phyloP scores from a whole-genome alignment of 371 early-diverging fungal species.

The Lichtheimia ornata region DNA sequence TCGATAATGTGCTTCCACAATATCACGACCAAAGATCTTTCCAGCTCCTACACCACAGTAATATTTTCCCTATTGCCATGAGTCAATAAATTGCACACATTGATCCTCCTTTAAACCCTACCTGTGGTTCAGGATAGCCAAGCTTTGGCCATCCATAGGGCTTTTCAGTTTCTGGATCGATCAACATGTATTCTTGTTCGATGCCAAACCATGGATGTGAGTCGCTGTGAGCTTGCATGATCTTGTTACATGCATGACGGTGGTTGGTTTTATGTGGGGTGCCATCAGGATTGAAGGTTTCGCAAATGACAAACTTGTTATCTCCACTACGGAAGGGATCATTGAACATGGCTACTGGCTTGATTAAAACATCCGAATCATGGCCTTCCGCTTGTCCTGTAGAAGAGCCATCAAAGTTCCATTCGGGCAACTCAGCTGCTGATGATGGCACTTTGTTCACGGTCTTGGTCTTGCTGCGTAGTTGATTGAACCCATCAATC shows the following conservation, averaged over 20 bases:
- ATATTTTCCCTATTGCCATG: slow-evolving; percentile 37
- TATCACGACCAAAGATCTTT: slow-evolving; percentile 55
- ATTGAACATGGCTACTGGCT: slow-evolving; percentile 55
- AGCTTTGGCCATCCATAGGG: slow-evolving; percentile 61
- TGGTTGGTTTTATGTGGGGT: slow-evolving; percentile 60
- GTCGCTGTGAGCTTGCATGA: slow-evolving; percentile 48
- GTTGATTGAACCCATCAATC: slow-evolving; percentile 54
- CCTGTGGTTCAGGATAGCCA: slow-evolving; percentile 64
- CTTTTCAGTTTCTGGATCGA: slow-evolving; percentile 54
- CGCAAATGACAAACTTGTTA: slow-evolving; percentile 61
- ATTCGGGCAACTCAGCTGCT: slow-evolving; percentile 54
- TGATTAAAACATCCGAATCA: slow-evolving; percentile 60
- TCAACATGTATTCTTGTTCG: slow-evolving; percentile 63
- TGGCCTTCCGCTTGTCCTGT: slow-evolving; percentile 64
- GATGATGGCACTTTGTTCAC: slow-evolving; percentile 40
- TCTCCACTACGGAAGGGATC: slow-evolving; percentile 69
- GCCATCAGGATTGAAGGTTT: slow-evolving; percentile 56
- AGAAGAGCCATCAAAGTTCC: slow-evolving; percentile 69
- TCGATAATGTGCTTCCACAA: slow-evolving; percentile 65
- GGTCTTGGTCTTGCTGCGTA: slow-evolving; percentile 55
- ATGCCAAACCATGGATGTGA: slow-evolving; percentile 65
- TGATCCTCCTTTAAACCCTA: slow-evolving; percentile 12
- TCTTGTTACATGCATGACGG: slow-evolving; percentile 45
- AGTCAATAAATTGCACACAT: too few species aligned
- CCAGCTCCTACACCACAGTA: slow-evolving; percentile 63